Evolutionary conservation across 2,329 filamentous ascomycete species (phyloP), one percentile per base, ranked within the genome.

Genomic region (Fusarium albidum): DNA sequence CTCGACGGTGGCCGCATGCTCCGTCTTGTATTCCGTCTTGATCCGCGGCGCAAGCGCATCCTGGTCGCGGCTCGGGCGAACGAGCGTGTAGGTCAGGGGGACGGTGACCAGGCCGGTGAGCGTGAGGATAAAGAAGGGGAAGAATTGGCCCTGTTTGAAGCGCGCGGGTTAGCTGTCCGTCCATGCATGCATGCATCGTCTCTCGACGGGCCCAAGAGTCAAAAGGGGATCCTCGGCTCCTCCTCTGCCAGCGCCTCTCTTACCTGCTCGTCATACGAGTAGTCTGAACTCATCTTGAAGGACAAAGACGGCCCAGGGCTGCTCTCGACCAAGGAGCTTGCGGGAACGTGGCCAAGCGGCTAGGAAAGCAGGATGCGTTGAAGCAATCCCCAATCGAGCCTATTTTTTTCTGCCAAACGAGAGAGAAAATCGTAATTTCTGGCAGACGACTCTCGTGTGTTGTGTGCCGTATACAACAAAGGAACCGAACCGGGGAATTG

Each of bases 111-210:
- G 86, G 69, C 88, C 87, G 59, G 89, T 87, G 69, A 98, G 83
- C 35, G 93, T 97, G 72, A 97, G 87, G 77, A 98, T 89, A 81
- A 99, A 99, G 84, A 96, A 96, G 65, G 96, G 95, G 82, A 97
- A 99, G 81, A 97, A 97, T 84, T 97, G 91, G 68, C 92, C 93
- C 85, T 95, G 55, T 52, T 29, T 21, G 21, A 21, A n/a, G n/a
- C n/a, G 21, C 21, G 21, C 7, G 21, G 40, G 11, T 11, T 31
- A n/a, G 29, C 29, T 11, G n/a, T 9, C n/a, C n/a, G n/a, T n/a
- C n/a, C n/a, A n/a, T n/a, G n/a, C n/a, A n/a, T n/a, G n/a, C n/a
- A n/a, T n/a, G n/a, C 11, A 31, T 11, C 4, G 9, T 12, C 29
- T 31, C 11, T 11, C 11, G 4, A 31, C 15, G 11, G 32, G 28